A percentile compares a stretch with the other conserved stretches of the same genome.
These are phyloP conservation scores for Diaporthe aspalathi DNA, from an alignment of 2,329 filamentous ascomycete species.

Conservation along the genomic window DNA sequence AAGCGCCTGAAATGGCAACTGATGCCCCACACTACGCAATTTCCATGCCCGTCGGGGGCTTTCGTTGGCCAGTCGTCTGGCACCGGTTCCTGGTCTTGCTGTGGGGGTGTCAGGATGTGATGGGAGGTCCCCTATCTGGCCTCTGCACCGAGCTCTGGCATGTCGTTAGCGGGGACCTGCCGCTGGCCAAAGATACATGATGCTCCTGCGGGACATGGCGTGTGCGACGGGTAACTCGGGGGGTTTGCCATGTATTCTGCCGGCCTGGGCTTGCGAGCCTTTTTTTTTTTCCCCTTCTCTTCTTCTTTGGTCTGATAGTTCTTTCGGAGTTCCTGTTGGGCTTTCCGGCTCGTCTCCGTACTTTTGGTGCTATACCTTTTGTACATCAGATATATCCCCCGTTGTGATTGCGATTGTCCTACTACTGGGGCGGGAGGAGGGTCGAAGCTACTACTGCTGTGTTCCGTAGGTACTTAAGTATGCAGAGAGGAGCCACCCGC, in stretches of 20 bases:
- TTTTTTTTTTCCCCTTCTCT: not conserved
- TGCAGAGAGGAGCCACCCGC: too few relatives aligned
- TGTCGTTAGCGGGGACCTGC: not conserved
- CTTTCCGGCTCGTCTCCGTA: not conserved
- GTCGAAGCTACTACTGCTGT: too few relatives aligned
- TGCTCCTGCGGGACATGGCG: not conserved
- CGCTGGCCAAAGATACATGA: not conserved
- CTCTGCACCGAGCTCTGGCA: constrained; percentile 1
- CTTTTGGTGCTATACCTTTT: not conserved
- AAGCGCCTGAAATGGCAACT: constrained; percentile 29
- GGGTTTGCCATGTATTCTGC: not conserved
- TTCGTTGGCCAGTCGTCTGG: not conserved
- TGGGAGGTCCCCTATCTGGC: constrained; percentile 22
- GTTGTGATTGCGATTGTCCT: constrained; percentile 15
- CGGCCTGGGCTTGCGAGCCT: not conserved
- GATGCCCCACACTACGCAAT: constrained; percentile 30
- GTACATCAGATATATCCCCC: not conserved
- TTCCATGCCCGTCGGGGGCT: not conserved
- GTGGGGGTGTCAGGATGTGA: constrained; percentile 3
- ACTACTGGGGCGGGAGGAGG: too few relatives aligned
- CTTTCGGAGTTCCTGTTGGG: too few relatives aligned
- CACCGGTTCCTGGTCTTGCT: constrained; percentile 26
- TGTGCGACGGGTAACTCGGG: not conserved
- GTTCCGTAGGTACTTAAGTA: too few relatives aligned
- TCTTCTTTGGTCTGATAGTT: too few relatives aligned